These are phyloP conservation scores for Suillus fuscotomentosus DNA, from an alignment of 768 basidiomycete species.

Conservation along the genomic window DNA sequence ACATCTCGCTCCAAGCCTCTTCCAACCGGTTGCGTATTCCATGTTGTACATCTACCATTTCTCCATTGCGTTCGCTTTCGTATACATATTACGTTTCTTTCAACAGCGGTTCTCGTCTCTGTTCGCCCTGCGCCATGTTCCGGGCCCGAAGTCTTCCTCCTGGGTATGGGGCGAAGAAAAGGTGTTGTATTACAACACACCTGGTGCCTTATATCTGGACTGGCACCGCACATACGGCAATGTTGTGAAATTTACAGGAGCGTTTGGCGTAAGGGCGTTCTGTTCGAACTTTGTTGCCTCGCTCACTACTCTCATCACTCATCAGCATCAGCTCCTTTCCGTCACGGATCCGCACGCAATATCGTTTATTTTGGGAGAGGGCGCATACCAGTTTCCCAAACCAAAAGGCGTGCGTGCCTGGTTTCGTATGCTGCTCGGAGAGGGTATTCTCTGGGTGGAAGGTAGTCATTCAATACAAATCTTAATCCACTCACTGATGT, in stretches of 20 bases:
- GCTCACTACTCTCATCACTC: slow-evolving; percentile 21
- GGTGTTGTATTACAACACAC: slow-evolving; percentile 47
- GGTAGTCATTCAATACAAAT: slow-evolving; percentile 32
- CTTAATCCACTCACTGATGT: slow-evolving; percentile 6
- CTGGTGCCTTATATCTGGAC: slow-evolving; percentile 48
- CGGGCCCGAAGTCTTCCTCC: slow-evolving; percentile 50
- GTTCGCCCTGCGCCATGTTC: slow-evolving; percentile 41
- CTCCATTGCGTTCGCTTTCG: slow-evolving; percentile 20
- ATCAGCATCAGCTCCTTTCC: slow-evolving; percentile 55
- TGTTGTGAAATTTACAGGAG: slow-evolving; percentile 54
- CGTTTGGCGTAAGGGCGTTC: slow-evolving; percentile 47
- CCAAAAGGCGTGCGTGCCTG: slow-evolving; percentile 61
- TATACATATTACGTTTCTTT: slow-evolving; percentile 32
- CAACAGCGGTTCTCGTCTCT: slow-evolving; percentile 34
- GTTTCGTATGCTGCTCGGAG: slow-evolving; percentile 59
- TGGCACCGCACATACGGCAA: slow-evolving; percentile 57
- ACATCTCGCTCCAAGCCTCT: background rate
- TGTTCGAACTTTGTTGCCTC: slow-evolving; percentile 6
- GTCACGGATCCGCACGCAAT: slow-evolving; percentile 55
- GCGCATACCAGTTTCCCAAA: slow-evolving; percentile 59
- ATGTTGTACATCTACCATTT: slow-evolving; percentile 15
- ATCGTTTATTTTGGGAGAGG: slow-evolving; percentile 52
- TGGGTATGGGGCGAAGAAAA: slow-evolving; percentile 64
- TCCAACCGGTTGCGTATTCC: background rate
- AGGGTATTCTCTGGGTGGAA: slow-evolving; percentile 68